phyloP scores from a whole-genome alignment of 1,139 yeast species.

The Yamadazyma jaroonii region DNA sequence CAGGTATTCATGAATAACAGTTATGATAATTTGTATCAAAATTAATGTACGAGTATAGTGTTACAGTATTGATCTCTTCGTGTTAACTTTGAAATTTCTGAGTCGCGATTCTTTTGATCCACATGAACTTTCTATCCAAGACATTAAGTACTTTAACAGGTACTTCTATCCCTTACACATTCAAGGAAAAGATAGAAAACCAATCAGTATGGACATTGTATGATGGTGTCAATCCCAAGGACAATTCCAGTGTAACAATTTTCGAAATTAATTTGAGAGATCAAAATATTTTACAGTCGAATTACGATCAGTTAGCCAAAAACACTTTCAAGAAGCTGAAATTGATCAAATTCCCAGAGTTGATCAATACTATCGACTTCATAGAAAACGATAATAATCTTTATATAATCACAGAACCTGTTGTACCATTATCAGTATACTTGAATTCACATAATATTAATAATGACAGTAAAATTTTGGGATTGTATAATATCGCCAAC shows the following conservation, averaged over 20 bases:
- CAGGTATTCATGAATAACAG: slow-evolving; percentile 5
- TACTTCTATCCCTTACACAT: slow-evolving; percentile 53
- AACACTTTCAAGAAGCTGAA: slow-evolving; percentile 68
- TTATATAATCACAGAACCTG: slow-evolving; percentile 78
- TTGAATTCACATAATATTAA: slow-evolving; percentile 19
- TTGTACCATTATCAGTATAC: slow-evolving; percentile 52
- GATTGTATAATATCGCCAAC: slow-evolving; percentile 54
- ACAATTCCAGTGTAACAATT: slow-evolving; percentile 46
- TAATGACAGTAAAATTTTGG: slow-evolving; percentile 49
- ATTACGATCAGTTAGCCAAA: slow-evolving; percentile 47
- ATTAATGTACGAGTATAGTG: slow-evolving; percentile 1
- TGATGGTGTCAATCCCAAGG: slow-evolving; percentile 45
- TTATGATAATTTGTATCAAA: slow-evolving; percentile 5
- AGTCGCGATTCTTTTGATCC: background rate
- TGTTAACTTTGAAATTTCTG: background rate
- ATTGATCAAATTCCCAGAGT: slow-evolving; percentile 74
- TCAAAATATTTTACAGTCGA: slow-evolving; percentile 27
- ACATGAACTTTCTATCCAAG: slow-evolving; percentile 60
- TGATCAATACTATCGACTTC: slow-evolving; percentile 66
- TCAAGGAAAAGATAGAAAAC: slow-evolving; percentile 42
- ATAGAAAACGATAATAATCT: slow-evolving; percentile 59
- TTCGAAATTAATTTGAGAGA: slow-evolving; percentile 59
- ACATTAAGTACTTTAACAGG: slow-evolving; percentile 56
- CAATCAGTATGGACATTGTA: slow-evolving; percentile 46
- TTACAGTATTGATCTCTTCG: too few species aligned